Conservation (phyloP, 176 grass and related monocot species). For the Zizania latifolia region DNA sequence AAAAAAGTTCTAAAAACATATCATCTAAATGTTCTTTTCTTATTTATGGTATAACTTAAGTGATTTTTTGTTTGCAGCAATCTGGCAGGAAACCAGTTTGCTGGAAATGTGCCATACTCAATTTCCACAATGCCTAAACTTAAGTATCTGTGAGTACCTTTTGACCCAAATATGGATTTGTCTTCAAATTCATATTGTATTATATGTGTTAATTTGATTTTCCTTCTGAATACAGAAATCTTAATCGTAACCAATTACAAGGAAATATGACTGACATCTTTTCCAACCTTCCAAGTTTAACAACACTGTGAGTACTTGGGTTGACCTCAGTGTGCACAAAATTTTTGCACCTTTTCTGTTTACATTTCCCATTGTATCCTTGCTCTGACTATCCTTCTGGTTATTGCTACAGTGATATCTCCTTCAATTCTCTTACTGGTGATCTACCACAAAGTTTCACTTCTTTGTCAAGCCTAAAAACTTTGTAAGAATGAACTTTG, state of each 20-base stretch:
- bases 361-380: neutral
- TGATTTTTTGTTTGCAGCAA: constrained; percentile 52
- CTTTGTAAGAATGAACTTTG: constrained; percentile 51
- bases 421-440: constrained; percentile 76
- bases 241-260: constrained; percentile 77
- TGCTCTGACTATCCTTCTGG: constrained; percentile 16
- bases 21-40: neutral
- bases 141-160: constrained; percentile 59
- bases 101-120: constrained; percentile 58
- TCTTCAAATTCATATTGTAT: neutral
- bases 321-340: too few species aligned
- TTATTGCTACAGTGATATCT: constrained; percentile 58
- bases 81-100: constrained; percentile 71
- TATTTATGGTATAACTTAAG: neutral
- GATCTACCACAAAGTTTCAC: constrained; percentile 74
- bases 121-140: constrained; percentile 69
- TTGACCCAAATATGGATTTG: neutral
- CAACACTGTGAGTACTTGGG: constrained; percentile 68
- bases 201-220: constrained; percentile 23
- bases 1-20: neutral
- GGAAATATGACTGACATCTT: constrained; percentile 82
- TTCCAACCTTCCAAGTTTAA: constrained; percentile 61
- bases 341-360: too few species aligned
- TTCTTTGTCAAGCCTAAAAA: constrained; percentile 58
- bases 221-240: constrained; percentile 49